Percentiles rank a stretch among this genome's conserved stretches.
These are phyloP conservation scores for Cladosporium colombiae DNA, from an alignment of 2,329 filamentous ascomycete genomes.

Conservation along the genomic window DNA sequence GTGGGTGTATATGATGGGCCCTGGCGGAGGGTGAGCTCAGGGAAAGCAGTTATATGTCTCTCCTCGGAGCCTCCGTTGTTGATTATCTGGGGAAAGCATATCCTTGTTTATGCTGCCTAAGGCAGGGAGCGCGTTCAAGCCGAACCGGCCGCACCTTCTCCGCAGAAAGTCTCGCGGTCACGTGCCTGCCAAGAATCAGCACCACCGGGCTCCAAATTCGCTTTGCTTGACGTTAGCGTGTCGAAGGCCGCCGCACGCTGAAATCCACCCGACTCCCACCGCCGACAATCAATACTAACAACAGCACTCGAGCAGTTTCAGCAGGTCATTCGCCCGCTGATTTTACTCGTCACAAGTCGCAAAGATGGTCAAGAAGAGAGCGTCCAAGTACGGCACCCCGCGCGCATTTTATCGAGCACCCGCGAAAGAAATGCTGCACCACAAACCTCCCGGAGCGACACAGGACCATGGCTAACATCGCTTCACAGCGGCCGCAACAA, in stretches of 20 bases:
- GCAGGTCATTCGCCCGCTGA: conserved; percentile 31
- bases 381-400: conserved; percentile 63
- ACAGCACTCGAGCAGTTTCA: conserved; percentile 26
- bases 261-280: conserved; percentile 2
- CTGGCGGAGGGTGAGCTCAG: neutral
- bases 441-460: neutral
- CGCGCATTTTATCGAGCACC: conserved; percentile 17
- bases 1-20: neutral
- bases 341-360: conserved; percentile 47
- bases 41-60: neutral
- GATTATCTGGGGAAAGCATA: neutral
- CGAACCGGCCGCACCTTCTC: neutral
- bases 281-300: conserved; percentile 20
- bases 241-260: neutral
- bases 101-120: neutral
- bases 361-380: conserved; percentile 76
- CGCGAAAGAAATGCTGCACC: neutral
- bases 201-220: neutral
- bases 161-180: too few species aligned
- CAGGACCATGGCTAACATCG: conserved; percentile 38
- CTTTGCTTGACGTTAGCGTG: too few species aligned
- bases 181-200: neutral
- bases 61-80: neutral
- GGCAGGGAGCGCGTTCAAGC: neutral
- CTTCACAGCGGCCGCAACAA: conserved; percentile 89